Conservation (phyloP, 192 early-diverging fungal species). For the Backusella morwellensis region DNA sequence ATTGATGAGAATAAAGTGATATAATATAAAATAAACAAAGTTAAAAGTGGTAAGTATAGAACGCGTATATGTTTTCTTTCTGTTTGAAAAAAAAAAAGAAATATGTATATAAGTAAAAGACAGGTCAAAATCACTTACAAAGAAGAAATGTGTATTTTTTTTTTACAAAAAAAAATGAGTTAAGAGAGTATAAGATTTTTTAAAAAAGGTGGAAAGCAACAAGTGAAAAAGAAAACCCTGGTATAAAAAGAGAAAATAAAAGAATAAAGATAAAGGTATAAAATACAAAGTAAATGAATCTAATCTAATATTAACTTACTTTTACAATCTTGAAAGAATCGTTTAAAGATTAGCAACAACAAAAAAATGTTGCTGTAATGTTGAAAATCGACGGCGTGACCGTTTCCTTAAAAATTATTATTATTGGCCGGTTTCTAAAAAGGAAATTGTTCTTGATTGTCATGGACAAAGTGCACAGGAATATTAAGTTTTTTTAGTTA, state of each 20-base stretch:
- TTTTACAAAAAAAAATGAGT: neutral
- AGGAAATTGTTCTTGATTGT: neutral
- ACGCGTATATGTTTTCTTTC: neutral
- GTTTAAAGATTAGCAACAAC: neutral
- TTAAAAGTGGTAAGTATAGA: slow-evolving; percentile 5
- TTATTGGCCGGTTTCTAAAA: no score
- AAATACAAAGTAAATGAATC: neutral
- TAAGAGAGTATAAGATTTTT: neutral
- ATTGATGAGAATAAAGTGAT: neutral
- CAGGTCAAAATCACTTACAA: neutral
- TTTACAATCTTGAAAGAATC: slow-evolving; percentile 6
- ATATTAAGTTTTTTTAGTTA: no score
- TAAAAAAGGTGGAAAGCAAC: neutral
- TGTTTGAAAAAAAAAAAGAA: neutral
- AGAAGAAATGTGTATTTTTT: neutral
- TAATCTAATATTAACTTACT: slow-evolving; percentile 4
- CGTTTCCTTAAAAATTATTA: neutral
- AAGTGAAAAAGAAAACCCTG: neutral
- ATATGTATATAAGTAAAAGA: neutral
- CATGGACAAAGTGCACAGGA: no score
- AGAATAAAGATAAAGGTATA: slow-evolving; percentile 4
- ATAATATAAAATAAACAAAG: neutral
- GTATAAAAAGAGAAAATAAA: neutral
- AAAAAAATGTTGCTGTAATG: neutral
- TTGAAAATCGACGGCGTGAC: neutral